Evolutionary conservation across 2,329 filamentous ascomycete species (phyloP).

Genomic region (Cladosporium sp.): DNA sequence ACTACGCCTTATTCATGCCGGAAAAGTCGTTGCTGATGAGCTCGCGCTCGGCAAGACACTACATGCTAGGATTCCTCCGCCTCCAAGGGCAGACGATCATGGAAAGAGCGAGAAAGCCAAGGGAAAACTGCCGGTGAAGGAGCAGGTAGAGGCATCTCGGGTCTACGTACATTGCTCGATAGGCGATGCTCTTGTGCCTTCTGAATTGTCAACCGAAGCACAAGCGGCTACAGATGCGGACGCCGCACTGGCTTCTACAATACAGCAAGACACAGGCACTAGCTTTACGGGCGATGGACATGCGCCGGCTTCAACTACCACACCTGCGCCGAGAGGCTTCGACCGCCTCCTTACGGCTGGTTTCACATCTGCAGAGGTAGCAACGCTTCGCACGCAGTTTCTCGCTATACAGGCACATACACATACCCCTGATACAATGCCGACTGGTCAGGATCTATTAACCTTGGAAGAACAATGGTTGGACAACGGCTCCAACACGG

Average conservation of each 20-base stretch:
- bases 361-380: conserved; percentile 80
- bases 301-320: conserved; percentile 43
- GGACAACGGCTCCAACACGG: conserved; percentile 52
- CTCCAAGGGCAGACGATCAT: conserved; percentile 37
- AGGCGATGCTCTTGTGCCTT: conserved; percentile 66
- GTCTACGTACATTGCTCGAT: conserved; percentile 95
- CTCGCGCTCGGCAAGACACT: conserved; percentile 68
- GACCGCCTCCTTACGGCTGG: conserved; percentile 79
- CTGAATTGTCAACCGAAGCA: conserved; percentile 70
- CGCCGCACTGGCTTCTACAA: conserved; percentile 30
- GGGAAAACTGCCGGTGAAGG: conserved; percentile 65
- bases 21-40: conserved; percentile 77
- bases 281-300: background rate
- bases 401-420: conserved; percentile 77
- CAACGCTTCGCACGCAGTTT: conserved; percentile 84
- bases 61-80: conserved; percentile 60
- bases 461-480: conserved; percentile 89
- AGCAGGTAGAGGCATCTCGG: conserved; percentile 44
- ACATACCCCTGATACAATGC: conserved; percentile 87
- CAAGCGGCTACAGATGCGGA: conserved; percentile 43
- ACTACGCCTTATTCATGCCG: conserved; percentile 85
- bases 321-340: conserved; percentile 72
- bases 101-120: conserved; percentile 50
- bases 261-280: conserved; percentile 1
- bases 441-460: conserved; percentile 71